These are phyloP conservation scores for Curvularia sp. DNA, from an alignment of 2,329 filamentous ascomycete genomes.

Conservation along the genomic window DNA sequence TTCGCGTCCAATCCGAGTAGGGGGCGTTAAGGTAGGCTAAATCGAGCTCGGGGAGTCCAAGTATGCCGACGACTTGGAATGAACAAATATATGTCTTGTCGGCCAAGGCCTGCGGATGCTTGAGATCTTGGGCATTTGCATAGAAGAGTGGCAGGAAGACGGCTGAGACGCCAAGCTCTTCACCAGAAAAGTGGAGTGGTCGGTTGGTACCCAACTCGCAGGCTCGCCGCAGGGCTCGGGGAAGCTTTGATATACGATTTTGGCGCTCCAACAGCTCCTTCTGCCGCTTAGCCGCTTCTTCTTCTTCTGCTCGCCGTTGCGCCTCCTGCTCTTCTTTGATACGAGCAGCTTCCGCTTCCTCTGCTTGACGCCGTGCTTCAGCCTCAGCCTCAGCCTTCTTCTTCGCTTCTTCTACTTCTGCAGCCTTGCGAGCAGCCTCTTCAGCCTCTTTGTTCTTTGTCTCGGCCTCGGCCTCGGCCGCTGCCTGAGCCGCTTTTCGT, in stretches of 20 bases:
- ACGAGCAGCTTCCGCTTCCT: conserved; percentile 45
- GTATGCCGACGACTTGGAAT: conserved; percentile 52
- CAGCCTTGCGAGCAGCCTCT: conserved; percentile 39
- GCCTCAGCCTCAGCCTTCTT: conserved; percentile 43
- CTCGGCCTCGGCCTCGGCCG: conserved; percentile 36
- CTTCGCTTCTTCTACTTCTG: conserved; percentile 40
- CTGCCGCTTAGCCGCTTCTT: conserved; percentile 40
- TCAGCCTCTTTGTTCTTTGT: conserved; percentile 38
- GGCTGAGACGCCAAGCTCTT: conserved; percentile 49
- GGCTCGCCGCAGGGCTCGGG: conserved; percentile 47
- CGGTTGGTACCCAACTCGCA: conserved; percentile 49
- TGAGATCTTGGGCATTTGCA: conserved; percentile 43
- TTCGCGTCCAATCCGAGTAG: conserved; percentile 49
- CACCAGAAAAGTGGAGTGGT: conserved; percentile 50
- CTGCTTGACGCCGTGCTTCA: conserved; percentile 38
- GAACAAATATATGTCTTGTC: conserved; percentile 48
- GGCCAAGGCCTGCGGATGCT: conserved; percentile 24
- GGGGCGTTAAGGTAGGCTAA: conserved; percentile 43
- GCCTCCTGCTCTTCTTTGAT: conserved; percentile 44
- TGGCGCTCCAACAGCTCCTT: conserved; percentile 43
- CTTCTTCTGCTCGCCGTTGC: conserved; percentile 39
- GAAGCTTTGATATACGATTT: conserved; percentile 46
- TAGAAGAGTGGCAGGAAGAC: conserved; percentile 51
- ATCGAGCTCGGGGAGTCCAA: conserved; percentile 51
- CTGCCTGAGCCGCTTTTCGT: conserved; percentile 32